phyloP scores from a whole-genome alignment of 129 eudicot genomes.

The Logfia minima region DNA sequence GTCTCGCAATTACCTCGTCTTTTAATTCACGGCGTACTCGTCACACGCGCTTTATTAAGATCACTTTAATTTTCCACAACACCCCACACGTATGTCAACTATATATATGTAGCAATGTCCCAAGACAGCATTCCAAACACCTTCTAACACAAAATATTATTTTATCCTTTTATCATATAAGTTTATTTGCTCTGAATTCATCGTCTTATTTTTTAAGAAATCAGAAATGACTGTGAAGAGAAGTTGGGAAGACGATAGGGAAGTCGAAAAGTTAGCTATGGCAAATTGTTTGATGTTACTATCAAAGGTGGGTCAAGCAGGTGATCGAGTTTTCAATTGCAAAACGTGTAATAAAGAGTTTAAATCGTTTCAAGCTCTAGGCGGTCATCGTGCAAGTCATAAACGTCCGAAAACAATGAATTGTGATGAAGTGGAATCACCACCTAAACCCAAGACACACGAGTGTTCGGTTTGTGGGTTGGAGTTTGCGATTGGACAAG shows the following conservation, averaged over 20 bases:
- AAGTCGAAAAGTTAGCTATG: conserved; percentile 49
- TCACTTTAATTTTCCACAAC: conserved; percentile 18
- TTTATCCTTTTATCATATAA: neutral
- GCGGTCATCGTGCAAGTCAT: conserved; percentile 72
- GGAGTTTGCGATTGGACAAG: conserved; percentile 52
- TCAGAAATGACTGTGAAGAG: conserved; percentile 33
- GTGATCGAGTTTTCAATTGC: conserved; percentile 41
- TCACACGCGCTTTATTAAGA: neutral
- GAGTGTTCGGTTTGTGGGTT: conserved; percentile 52
- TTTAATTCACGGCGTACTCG: conserved; percentile 22
- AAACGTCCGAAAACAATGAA: conserved; percentile 26
- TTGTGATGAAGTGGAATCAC: neutral
- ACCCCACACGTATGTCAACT: conserved; percentile 4
- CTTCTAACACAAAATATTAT: neutral
- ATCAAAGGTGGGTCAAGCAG: conserved; percentile 29
- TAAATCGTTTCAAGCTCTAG: conserved; percentile 55
- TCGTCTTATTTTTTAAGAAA: neutral
- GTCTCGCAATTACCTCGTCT: conserved; percentile 8
- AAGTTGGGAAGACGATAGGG: conserved; percentile 29
- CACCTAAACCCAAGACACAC: conserved; percentile 40
- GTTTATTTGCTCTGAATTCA: neutral
- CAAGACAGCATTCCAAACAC: conserved; percentile 1
- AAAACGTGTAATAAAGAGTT: conserved; percentile 42
- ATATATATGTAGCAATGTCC: conserved; percentile 17
- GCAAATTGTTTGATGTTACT: conserved; percentile 55